Evolutionary conservation across 306 rosid species (phyloP).

Genomic region (Gastrolobium villosum): DNA sequence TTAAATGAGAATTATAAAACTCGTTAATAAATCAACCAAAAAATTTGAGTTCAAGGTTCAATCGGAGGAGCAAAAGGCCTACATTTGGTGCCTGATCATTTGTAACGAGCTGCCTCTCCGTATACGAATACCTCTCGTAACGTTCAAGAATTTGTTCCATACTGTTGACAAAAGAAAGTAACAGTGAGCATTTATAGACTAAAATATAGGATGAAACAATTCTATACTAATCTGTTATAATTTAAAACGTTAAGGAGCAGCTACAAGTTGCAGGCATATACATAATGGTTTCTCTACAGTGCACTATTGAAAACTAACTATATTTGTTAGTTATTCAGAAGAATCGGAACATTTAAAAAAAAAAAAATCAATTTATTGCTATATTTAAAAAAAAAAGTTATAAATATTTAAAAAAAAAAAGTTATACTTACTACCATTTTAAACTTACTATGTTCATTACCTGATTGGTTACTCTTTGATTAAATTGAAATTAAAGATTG

Average conservation of each 20-base stretch:
- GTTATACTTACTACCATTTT: no score
- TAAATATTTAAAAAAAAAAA: no score
- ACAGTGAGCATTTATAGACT: not conserved
- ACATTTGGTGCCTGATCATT: slow-evolving; percentile 63
- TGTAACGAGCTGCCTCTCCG: slow-evolving; percentile 68
- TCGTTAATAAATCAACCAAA: not conserved
- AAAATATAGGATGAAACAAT: not conserved
- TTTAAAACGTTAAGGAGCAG: not conserved
- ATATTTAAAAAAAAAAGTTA: no score
- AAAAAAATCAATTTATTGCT: no score
- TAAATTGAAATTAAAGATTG: no score
- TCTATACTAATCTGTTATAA: not conserved
- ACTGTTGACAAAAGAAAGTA: slow-evolving; percentile 54
- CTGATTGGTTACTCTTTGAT: no score
- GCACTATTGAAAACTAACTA: no score
- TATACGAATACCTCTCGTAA: slow-evolving; percentile 80
- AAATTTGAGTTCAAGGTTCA: not conserved
- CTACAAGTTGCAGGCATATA: not conserved
- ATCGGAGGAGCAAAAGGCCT: slow-evolving; percentile 25
- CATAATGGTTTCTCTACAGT: no score
- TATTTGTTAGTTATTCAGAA: no score
- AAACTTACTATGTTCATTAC: no score
- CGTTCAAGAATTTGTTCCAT: slow-evolving; percentile 89
- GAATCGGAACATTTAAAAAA: no score
- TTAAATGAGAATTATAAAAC: no score